A percentile compares a stretch with the other conserved stretches of the same genome.
These are phyloP conservation scores for Penstemon newberryi DNA, from an alignment of 257 asterid genomes.

Conservation along the genomic window DNA sequence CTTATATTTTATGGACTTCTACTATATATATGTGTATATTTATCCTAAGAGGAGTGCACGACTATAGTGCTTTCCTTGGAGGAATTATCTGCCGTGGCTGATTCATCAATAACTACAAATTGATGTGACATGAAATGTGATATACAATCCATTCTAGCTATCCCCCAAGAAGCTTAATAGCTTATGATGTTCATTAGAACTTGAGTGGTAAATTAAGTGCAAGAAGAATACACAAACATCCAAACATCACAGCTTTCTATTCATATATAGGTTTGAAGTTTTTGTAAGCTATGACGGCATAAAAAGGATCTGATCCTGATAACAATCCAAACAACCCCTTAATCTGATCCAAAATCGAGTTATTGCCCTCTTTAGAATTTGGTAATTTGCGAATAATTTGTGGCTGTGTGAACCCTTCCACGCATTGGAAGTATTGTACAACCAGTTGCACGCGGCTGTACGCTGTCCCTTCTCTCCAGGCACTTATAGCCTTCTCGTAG, in stretches of 20 bases:
- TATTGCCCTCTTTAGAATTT: constrained; percentile 15
- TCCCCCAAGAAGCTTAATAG: too few relatives aligned
- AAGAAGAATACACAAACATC: too few relatives aligned
- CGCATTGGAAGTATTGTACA: constrained; percentile 68
- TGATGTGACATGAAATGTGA: too few relatives aligned
- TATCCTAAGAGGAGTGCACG: too few relatives aligned
- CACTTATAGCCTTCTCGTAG: constrained; percentile 74
- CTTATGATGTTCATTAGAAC: too few relatives aligned
- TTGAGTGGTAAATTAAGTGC: background rate
- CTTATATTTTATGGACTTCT: too few relatives aligned
- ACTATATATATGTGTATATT: too few relatives aligned
- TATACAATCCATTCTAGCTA: too few relatives aligned
- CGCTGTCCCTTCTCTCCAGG: constrained; percentile 70
- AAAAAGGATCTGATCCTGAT: constrained; percentile 69
- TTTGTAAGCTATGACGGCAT: constrained; percentile 69
- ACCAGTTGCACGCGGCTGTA: constrained; percentile 67
- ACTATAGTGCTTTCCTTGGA: too few relatives aligned
- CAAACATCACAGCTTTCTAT: background rate
- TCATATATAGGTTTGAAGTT: constrained; percentile 62
- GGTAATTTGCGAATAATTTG: constrained; percentile 46
- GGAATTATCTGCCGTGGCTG: too few relatives aligned
- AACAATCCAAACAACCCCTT: constrained; percentile 42
- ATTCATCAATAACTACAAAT: too few relatives aligned
- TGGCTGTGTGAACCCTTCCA: constrained; percentile 68
- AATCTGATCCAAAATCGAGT: constrained; percentile 40